A percentile compares a stretch with the other conserved stretches of the same genome.
Conservation (phyloP, 176 grass and related monocot species). For the Luzula sylvatica region DNA sequence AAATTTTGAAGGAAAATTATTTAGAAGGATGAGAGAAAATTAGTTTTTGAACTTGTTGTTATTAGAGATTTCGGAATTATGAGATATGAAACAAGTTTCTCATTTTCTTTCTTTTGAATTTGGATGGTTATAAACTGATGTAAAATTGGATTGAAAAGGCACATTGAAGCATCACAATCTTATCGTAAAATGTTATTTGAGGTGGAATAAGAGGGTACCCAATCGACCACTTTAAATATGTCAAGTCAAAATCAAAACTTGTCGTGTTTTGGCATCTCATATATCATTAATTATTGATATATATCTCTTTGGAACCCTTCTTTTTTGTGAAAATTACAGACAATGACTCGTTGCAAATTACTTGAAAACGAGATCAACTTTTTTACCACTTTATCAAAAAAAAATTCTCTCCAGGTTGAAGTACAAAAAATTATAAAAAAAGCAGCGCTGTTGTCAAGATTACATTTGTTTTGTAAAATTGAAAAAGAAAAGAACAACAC, state of each 20-base stretch:
- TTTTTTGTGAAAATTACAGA: conserved; percentile 6
- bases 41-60: no score
- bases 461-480: no score
- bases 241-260: conserved; percentile 17
- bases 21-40: no score
- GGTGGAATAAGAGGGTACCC: conserved; percentile 13
- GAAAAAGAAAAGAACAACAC: no score
- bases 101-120: neutral
- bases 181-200: conserved; percentile 4
- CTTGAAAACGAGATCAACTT: neutral
- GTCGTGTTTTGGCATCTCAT: conserved; percentile 14
- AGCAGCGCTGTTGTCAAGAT: no score
- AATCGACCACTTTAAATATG: conserved; percentile 9
- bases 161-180: neutral
- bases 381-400: no score
- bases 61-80: conserved; percentile 1
- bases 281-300: neutral
- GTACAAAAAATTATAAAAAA: no score
- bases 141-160: no score
- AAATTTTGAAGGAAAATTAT: no score
- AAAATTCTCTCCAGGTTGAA: no score
- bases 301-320: neutral
- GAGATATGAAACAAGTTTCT: neutral
- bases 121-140: conserved; percentile 1
- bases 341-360: neutral